Evolutionary conservation across 345 rosid species (phyloP).

Genomic region (Anastatica hierochuntica): DNA sequence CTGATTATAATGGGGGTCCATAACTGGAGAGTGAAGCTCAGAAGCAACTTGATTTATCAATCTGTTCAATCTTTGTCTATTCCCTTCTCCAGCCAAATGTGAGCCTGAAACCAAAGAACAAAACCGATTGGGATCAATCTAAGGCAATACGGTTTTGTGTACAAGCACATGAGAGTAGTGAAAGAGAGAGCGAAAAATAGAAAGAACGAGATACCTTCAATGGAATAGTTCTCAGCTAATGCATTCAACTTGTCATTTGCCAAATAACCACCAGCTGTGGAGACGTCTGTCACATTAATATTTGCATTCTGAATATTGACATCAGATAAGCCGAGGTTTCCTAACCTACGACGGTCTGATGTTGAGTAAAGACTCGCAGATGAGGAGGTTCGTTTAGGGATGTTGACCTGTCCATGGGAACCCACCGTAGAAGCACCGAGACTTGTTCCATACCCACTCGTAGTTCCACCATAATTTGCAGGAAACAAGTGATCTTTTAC

Average conservation of each 20-base stretch:
- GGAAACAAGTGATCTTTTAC: slow-evolving; percentile 41
- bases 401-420: slow-evolving; percentile 38
- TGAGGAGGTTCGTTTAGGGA: slow-evolving; percentile 59
- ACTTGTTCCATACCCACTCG: slow-evolving; percentile 38
- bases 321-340: slow-evolving; percentile 39
- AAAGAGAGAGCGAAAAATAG: neutral
- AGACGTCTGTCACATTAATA: slow-evolving; percentile 32
- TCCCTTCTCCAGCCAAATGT: slow-evolving; percentile 34
- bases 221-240: slow-evolving; percentile 30
- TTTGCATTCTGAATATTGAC: slow-evolving; percentile 32
- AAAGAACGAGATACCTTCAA: slow-evolving; percentile 39
- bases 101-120: slow-evolving; percentile 29
- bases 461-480: slow-evolving; percentile 33
- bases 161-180: neutral
- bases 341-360: slow-evolving; percentile 41
- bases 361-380: slow-evolving; percentile 53
- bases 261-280: slow-evolving; percentile 36
- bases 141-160: neutral
- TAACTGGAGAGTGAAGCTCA: slow-evolving; percentile 36
- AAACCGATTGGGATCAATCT: slow-evolving; percentile 9
- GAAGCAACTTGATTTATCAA: slow-evolving; percentile 38
- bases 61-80: slow-evolving; percentile 33
- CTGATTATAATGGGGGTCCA: slow-evolving; percentile 46
- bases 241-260: slow-evolving; percentile 39
- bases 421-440: slow-evolving; percentile 33